A percentile compares a stretch with the other conserved stretches of the same genome.
phyloP scores from a whole-genome alignment of 352 stramenopile species.

The Globisporangium radiosum region DNA sequence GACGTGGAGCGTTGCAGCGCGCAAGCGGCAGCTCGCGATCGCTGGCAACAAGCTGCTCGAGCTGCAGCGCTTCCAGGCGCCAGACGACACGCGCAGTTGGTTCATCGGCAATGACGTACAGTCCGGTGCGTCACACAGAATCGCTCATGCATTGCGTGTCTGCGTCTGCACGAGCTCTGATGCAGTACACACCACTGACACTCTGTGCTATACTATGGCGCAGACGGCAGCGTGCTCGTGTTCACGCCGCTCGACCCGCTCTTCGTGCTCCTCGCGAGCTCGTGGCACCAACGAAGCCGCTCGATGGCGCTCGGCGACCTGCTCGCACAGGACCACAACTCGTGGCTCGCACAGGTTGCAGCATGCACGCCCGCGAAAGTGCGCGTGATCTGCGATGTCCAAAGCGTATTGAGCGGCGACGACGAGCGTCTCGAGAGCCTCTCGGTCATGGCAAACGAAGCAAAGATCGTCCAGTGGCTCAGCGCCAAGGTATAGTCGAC shows the following conservation, averaged over 20 bases:
- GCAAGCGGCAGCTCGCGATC: slow-evolving; percentile 56
- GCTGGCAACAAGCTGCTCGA: slow-evolving; percentile 39
- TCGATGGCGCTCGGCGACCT: slow-evolving; percentile 60
- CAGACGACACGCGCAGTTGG: slow-evolving; percentile 51
- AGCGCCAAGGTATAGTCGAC: slow-evolving; percentile 23
- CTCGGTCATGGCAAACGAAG: slow-evolving; percentile 50
- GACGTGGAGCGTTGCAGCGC: slow-evolving; percentile 28
- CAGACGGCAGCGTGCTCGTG: slow-evolving; percentile 55
- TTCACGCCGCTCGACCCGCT: slow-evolving; percentile 63
- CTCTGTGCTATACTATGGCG: not conserved
- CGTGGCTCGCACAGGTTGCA: slow-evolving; percentile 46
- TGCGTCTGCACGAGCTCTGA: no score
- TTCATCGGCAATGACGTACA: slow-evolving; percentile 70
- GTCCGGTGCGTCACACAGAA: slow-evolving; percentile 23
- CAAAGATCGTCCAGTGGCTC: slow-evolving; percentile 52
- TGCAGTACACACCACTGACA: no score
- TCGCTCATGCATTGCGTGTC: not conserved
- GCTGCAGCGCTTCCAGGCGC: slow-evolving; percentile 47
- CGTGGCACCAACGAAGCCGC: slow-evolving; percentile 35
- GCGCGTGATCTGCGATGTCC: slow-evolving; percentile 49
- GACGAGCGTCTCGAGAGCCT: slow-evolving; percentile 43
- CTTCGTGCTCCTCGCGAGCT: slow-evolving; percentile 60
- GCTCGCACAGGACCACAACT: slow-evolving; percentile 34
- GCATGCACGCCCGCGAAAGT: slow-evolving; percentile 24
- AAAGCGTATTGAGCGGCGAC: slow-evolving; percentile 10